phyloP scores from a whole-genome alignment of 352 stramenopile species.

The Halophytophthora batemanensis region DNA sequence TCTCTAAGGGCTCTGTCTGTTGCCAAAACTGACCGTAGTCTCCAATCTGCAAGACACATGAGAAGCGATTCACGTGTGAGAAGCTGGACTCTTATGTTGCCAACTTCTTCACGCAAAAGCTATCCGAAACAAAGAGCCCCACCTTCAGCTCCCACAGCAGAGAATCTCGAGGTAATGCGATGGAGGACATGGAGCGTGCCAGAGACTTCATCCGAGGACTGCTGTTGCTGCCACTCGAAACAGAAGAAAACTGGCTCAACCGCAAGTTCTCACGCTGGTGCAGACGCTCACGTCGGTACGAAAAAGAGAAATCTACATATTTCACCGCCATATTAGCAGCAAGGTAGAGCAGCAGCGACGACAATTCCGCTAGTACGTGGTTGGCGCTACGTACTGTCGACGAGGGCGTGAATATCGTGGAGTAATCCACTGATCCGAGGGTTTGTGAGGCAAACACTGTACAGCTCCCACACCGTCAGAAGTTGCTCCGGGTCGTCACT shows the following conservation, averaged over 20 bases:
- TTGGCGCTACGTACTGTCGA: conserved; percentile 29
- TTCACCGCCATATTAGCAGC: background rate
- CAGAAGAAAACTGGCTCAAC: conserved; percentile 6
- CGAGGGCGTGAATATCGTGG: conserved; percentile 44
- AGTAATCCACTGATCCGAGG: conserved; percentile 49
- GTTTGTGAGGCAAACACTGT: conserved; percentile 61
- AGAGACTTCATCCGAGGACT: conserved; percentile 12
- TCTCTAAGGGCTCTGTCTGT: conserved; percentile 24
- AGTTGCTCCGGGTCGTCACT: conserved; percentile 32
- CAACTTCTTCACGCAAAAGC: background rate
- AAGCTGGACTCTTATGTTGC: background rate
- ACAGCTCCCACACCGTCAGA: conserved; percentile 41
- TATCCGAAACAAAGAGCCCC: background rate
- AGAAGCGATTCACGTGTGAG: background rate
- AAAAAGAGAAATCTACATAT: conserved; percentile 8
- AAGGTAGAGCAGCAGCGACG: no score
- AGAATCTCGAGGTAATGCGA: conserved; percentile 14
- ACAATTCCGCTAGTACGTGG: background rate
- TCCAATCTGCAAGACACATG: conserved; percentile 20
- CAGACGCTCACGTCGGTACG: conserved; percentile 14
- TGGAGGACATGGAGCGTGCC: conserved; percentile 22
- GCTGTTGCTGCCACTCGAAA: conserved; percentile 4
- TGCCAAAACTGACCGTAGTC: conserved; percentile 47
- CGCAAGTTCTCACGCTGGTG: conserved; percentile 8
- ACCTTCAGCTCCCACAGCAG: conserved; percentile 29